Evolutionary conservation across 257 asterid genomes (phyloP), one percentile per base, ranked within the genome.

Genomic region (Phtheirospermum japonicum): DNA sequence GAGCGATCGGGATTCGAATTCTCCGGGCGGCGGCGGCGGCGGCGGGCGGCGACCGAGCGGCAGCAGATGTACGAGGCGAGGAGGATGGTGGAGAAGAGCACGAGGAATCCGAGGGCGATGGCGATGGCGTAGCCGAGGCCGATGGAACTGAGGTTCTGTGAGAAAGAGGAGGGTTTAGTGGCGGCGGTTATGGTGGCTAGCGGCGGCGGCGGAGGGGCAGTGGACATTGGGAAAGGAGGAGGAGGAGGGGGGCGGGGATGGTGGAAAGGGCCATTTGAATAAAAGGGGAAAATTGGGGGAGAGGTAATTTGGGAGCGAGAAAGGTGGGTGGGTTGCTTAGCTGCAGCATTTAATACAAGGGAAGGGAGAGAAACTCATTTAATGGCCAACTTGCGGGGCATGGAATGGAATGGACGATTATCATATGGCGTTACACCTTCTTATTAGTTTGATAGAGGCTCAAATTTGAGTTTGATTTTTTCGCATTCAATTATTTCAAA

Each of bases 91-190:
- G 92, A 86, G 82, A 86, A 77, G 70, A 91, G 88, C 59, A 91
- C 85, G 61, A 91, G 96, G 73, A 86, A 91, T 17, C 90, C 98
- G 0, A 86, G 80, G 46, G 93, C 85, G 68, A 88, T 80, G 9
- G 95, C 94, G 73, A 88, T 84, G 43, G 85, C 80, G 75, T 86
- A 86, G 57, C 96, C 95, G 28, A 86, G 75, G 50, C 95, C 95
- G 34, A 88, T 69, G 7, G 80, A 73, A 63, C 43, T 72, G 63
- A 84, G 74, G 63, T 73, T 77, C 12, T 79, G 50, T 1, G 81
- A 71, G 51, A 76, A 46, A 0, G 71, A 57, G 49, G 68, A 50
- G 46, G 66, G 23, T 37, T 17, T 33, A 1, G 65, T n/a, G 70
- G 71, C 17, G 65, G 54, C 14, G 71, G 67, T 3, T 70, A 69